Conservation (phyloP, 2,329 filamentous ascomycete genomes). For the Aspergillus phoenicis region DNA sequence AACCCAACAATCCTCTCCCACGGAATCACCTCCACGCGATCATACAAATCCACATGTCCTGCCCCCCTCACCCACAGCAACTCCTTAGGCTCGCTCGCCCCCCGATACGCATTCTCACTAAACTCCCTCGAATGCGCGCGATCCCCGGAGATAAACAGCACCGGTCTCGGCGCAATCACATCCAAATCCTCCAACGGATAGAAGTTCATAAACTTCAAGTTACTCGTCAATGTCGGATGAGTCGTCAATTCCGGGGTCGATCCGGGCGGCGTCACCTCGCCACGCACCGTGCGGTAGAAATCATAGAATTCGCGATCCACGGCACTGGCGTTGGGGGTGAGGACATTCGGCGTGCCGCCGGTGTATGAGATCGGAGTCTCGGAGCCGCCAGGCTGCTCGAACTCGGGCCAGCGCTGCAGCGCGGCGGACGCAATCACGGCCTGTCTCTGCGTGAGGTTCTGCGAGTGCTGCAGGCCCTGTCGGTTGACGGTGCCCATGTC, state of each 20-base stretch:
- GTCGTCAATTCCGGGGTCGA: slow-evolving; percentile 31
- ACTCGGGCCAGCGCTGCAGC: slow-evolving; percentile 26
- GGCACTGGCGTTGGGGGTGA: slow-evolving; percentile 23
- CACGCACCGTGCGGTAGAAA: slow-evolving; percentile 37
- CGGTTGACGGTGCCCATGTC: slow-evolving; percentile 18
- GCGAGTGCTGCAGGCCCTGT: slow-evolving; percentile 16
- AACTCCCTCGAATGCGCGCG: slow-evolving; percentile 19
- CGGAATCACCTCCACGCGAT: slow-evolving; percentile 22
- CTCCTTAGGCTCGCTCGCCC: slow-evolving; percentile 36
- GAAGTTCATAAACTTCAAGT: slow-evolving; percentile 34
- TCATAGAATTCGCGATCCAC: slow-evolving; percentile 35
- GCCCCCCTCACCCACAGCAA: slow-evolving; percentile 31
- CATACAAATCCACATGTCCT: slow-evolving; percentile 40
- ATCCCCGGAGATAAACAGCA: slow-evolving; percentile 27
- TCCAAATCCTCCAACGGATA: slow-evolving; percentile 21
- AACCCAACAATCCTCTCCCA: slow-evolving; percentile 7
- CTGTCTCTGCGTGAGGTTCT: slow-evolving; percentile 19
- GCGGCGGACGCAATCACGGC: slow-evolving; percentile 17
- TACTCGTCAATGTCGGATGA: slow-evolving; percentile 32
- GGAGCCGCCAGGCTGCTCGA: background rate
- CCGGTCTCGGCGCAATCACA: slow-evolving; percentile 14
- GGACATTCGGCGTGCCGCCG: slow-evolving; percentile 23
- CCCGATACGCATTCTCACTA: slow-evolving; percentile 17
- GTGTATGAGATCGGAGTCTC: slow-evolving; percentile 20
- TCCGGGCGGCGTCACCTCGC: slow-evolving; percentile 27